Evolutionary conservation across 129 eudicot genomes (phyloP), one percentile per base, ranked within the genome.

Genomic region (Artemisia argyi): DNA sequence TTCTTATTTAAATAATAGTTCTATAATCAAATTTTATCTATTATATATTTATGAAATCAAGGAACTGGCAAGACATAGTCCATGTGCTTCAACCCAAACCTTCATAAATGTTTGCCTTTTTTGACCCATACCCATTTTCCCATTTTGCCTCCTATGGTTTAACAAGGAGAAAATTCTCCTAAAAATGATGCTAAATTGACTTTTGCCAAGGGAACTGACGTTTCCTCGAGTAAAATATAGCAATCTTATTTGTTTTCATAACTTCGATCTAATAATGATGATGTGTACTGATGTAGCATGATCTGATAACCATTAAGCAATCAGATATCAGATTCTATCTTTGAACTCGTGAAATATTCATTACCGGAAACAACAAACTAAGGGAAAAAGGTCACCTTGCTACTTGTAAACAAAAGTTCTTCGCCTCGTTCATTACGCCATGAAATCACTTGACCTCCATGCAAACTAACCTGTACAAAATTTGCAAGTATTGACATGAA

Each of bases 341-440:
- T 22, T 48, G 64, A 47, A 28, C 20, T 5, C 14, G 39, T 20
- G 62, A 28, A 32, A 26, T 53, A 39, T 39, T 39, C 7, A 39
- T 39, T 39, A 39, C 7, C 44, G 9, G 44, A 39, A 39, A 39
- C 44, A 39, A 0, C 44, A 39, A 39, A 39, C 7, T 39, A 39
- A 62, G 42, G 58, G 59, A 60, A 44, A 73, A 54, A 61, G 11
- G 67, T 13, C 73, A 94, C 98, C 98, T 94, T 90, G 64, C 80
- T 87, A 63, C 97, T 88, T 13, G 92, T 87, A 80, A 94, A 94
- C 28, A 94, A 70, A 77, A 90, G 97, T 61, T 90, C 97, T 74
- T 94, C 97, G 4, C 98, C 98, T 24, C 86, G 81, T 68, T 82
- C 90, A 68, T 82, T 90, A 76, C 92, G 82, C 98, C 98, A 94